phyloP scores from a whole-genome alignment of 495 filamentous ascomycete genomes.

The Friedmanniomyces endolithicus region DNA sequence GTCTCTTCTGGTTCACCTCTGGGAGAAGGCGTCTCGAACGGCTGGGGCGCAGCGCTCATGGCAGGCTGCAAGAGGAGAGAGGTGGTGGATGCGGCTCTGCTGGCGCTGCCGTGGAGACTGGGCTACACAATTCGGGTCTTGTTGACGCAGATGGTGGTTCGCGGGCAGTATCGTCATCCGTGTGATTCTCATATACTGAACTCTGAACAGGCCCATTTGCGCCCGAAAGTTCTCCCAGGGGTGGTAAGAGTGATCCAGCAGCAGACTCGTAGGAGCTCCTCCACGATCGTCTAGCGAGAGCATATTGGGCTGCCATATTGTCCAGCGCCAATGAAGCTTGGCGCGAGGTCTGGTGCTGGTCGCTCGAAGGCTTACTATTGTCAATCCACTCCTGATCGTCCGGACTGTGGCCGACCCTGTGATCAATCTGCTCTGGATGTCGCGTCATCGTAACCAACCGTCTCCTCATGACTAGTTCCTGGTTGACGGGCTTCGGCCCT shows the following conservation, averaged over 20 bases:
- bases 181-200: neutral
- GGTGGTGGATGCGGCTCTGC: neutral
- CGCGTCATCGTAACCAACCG: too few relatives aligned
- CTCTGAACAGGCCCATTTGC: neutral
- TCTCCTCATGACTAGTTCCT: too few relatives aligned
- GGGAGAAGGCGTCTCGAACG: neutral
- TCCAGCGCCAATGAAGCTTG: neutral
- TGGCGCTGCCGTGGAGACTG: neutral
- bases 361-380: neutral
- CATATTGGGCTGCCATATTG: neutral
- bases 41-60: neutral
- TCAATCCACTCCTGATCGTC: neutral
- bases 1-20: neutral
- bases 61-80: neutral
- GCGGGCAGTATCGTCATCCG: neutral
- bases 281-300: neutral
- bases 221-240: neutral
- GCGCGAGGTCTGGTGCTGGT: neutral
- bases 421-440: too few relatives aligned
- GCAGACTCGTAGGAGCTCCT: neutral
- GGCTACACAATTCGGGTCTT: neutral
- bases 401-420: too few relatives aligned
- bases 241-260: neutral
- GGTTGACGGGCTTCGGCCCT: too few relatives aligned
- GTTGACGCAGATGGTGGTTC: neutral